Base-by-base conservation (phyloP, 768 basidiomycete species). In the Cystobasidiopsis lactophilus region DNA sequence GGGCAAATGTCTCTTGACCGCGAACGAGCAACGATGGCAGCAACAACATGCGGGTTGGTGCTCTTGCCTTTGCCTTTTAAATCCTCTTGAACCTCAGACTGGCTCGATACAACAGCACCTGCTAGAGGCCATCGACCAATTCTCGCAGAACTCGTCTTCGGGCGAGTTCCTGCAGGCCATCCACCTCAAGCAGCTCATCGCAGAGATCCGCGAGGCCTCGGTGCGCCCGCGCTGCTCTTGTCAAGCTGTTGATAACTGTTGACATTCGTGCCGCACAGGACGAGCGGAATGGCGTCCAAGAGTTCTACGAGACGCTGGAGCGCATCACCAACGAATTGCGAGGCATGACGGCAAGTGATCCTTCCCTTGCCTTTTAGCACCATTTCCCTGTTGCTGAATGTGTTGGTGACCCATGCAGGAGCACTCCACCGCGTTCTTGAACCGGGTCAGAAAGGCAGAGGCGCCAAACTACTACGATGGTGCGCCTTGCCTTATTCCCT, bases 281-380 rank as follows among this genome's bases (percentile, higher is more conserved):
- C 55, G 62, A 66, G 57, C 62, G 65, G 54, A 84, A 85, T 65
- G 72, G 79, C 19, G 74, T 79, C 16, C 88, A 93, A 63, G 77
- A 81, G 16, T 98, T 95, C 72, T 86, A 84, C 60, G 91, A 95
- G 57, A 83, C 84, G 0, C 73, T 96, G 48, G 93, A 98, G 63
- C 82, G 83, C 55, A 72, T 95, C 31, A 69, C 93, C 49, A 69
- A 70, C 35, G 93, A 98, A 72, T 73, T 98, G 57, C 80, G 80
- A 63, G 80, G 59, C 54, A 61, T 66, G 23, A 66, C 69, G 3
- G 72, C 72, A 41, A 75, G 62, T 75, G 77, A 77, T 19, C 74
- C 79, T 67, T 78, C 79, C 62, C 59, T 73, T 65, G 58, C 51
- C 46, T 57, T 54, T 41, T 54, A 57, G 55, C 61, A 66, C 54